These are phyloP conservation scores for Porcisia hertigi DNA, from an alignment of 208 protist species.

Conservation along the genomic window DNA sequence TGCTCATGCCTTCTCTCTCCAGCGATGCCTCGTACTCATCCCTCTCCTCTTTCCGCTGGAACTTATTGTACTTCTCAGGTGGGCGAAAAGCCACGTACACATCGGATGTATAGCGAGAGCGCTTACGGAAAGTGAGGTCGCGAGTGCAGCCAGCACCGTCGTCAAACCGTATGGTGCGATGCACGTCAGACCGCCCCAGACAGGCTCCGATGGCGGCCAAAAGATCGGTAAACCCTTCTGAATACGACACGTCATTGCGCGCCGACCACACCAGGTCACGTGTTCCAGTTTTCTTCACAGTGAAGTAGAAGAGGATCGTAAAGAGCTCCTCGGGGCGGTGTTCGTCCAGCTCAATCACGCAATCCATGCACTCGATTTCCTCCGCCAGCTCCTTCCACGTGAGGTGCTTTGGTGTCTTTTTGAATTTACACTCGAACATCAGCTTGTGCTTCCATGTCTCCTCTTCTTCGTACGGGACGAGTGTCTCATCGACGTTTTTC, in stretches of 20 bases:
- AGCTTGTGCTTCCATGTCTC: constrained; percentile 87
- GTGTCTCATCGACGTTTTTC: constrained; percentile 56
- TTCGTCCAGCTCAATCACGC: constrained; percentile 83
- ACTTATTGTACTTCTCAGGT: constrained; percentile 81
- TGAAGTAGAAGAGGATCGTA: constrained; percentile 85
- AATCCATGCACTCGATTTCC: constrained; percentile 91
- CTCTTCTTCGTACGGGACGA: constrained; percentile 81
- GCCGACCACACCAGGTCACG: constrained; percentile 79
- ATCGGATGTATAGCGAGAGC: constrained; percentile 86
- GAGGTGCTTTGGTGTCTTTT: constrained; percentile 85
- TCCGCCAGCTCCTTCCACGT: constrained; percentile 88
- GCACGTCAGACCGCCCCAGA: constrained; percentile 79
- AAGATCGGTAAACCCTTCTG: constrained; percentile 86
- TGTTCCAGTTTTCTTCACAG: constrained; percentile 68
- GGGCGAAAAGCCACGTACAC: constrained; percentile 83
- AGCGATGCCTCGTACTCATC: constrained; percentile 81
- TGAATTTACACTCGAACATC: constrained; percentile 91
- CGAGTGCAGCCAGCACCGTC: constrained; percentile 69
- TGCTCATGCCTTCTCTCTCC: constrained; percentile 76
- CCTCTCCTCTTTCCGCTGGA: constrained; percentile 65
- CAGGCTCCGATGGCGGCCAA: constrained; percentile 82
- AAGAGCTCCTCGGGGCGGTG: constrained; percentile 90
- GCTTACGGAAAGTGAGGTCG: constrained; percentile 83
- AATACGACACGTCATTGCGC: constrained; percentile 81
- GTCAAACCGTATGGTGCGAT: constrained; percentile 90